phyloP scores from a whole-genome alignment of 2,329 filamentous ascomycete species.

The Hyphodiscus sp. region DNA sequence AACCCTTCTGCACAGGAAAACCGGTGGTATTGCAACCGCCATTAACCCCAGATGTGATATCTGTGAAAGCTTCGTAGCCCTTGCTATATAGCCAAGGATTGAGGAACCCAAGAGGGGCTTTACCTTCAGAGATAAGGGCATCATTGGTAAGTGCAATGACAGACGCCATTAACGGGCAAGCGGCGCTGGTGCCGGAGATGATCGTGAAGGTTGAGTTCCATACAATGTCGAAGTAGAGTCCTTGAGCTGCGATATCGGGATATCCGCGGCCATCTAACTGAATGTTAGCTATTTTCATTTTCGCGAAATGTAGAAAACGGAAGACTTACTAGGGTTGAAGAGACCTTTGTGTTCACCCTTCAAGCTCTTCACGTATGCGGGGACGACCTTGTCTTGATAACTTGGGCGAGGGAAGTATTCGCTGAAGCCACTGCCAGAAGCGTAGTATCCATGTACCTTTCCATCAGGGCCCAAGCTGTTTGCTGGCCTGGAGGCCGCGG shows the following conservation, averaged over 20 bases:
- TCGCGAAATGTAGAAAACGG: too few species aligned
- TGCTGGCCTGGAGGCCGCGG: constrained; percentile 31
- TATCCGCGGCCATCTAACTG: constrained; percentile 35
- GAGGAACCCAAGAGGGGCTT: constrained; percentile 35
- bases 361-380: constrained; percentile 36
- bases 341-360: constrained; percentile 37
- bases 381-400: constrained; percentile 41
- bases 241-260: constrained; percentile 49
- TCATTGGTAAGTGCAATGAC: constrained; percentile 57
- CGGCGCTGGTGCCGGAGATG: constrained; percentile 45
- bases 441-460: constrained; percentile 25
- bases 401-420: constrained; percentile 39
- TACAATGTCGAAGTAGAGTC: constrained; percentile 44
- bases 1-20: constrained; percentile 24
- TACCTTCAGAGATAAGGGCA: constrained; percentile 44
- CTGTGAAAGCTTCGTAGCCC: constrained; percentile 31
- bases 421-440: constrained; percentile 45
- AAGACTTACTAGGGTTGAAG: constrained; percentile 32
- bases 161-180: constrained; percentile 48
- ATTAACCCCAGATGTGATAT: constrained; percentile 32
- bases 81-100: constrained; percentile 36
- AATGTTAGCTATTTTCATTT: too few species aligned
- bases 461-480: too few species aligned
- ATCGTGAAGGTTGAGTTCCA: constrained; percentile 30
- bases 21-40: constrained; percentile 30